Evolutionary conservation across 2,329 filamentous ascomycete genomes (phyloP).

Genomic region (Diaporthe aspalathi): DNA sequence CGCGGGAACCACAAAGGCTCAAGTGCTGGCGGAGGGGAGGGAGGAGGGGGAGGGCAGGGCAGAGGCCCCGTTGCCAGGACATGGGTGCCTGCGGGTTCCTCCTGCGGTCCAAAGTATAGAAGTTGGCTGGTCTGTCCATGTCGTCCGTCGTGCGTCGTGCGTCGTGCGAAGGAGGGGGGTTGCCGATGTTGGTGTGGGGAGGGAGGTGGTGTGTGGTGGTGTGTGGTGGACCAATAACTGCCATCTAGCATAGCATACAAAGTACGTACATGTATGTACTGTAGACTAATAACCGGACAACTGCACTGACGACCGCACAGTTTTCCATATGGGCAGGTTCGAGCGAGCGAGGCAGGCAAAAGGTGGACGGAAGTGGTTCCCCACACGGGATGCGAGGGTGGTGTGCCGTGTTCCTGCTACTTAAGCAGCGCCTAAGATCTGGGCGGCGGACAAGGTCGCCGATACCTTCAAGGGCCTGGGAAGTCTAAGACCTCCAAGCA

Average conservation of each 20-base stretch:
- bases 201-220: not conserved
- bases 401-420: not conserved
- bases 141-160: not conserved
- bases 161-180: not conserved
- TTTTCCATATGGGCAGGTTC: not conserved
- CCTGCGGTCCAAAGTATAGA: not conserved
- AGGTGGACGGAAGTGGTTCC: conserved; percentile 19
- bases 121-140: conserved; percentile 12
- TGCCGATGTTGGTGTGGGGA: not conserved
- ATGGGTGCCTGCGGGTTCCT: conserved; percentile 18
- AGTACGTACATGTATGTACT: too few species aligned
- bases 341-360: conserved; percentile 14
- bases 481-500: too few species aligned
- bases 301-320: too few species aligned
- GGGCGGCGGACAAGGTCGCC: not conserved
- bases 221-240: not conserved
- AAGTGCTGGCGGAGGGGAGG: conserved; percentile 16
- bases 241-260: too few species aligned
- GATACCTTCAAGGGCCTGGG: too few species aligned
- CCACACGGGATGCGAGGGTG: conserved; percentile 10
- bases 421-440: not conserved
- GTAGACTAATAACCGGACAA: too few species aligned
- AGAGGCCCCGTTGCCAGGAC: conserved; percentile 20
- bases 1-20: conserved; percentile 12
- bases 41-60: not conserved